These are phyloP conservation scores for Cladosporium sp. DNA, from an alignment of 2,329 filamentous ascomycete species.

Conservation along the genomic window DNA sequence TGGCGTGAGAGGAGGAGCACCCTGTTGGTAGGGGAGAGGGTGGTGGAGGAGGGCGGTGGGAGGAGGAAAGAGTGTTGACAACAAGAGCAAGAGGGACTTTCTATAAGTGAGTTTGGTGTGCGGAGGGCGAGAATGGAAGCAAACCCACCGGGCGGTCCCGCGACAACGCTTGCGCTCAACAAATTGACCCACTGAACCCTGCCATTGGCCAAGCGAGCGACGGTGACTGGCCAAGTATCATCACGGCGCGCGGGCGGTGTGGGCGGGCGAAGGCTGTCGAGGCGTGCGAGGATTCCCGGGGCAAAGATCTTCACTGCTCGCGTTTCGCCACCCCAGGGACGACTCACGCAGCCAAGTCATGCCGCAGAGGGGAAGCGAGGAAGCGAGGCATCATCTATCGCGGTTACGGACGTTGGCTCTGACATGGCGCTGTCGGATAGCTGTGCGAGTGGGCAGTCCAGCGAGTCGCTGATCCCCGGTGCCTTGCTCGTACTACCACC, in stretches of 20 bases:
- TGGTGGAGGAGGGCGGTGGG: conserved; percentile 13
- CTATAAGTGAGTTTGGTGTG: conserved; percentile 7
- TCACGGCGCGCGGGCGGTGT: conserved; percentile 15
- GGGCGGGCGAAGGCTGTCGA: conserved; percentile 6
- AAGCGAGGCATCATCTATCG: not conserved
- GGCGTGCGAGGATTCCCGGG: not conserved
- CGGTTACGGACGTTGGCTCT: not conserved
- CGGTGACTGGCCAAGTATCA: conserved; percentile 15
- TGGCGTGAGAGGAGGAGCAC: conserved; percentile 19
- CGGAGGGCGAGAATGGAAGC: conserved; percentile 3
- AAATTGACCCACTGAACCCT: conserved; percentile 19
- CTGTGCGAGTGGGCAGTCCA: not conserved
- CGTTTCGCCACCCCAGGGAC: not conserved
- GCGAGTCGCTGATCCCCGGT: not conserved
- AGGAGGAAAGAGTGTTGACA: conserved; percentile 4
- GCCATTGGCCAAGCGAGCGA: conserved; percentile 11
- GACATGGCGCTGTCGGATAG: not conserved
- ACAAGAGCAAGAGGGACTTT: conserved; percentile 13
- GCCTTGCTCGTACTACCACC: conserved; percentile 7
- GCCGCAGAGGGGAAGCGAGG: not conserved
- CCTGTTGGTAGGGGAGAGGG: not conserved
- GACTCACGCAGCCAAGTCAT: not conserved
- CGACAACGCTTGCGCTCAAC: conserved; percentile 16
- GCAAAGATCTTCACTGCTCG: conserved; percentile 18
- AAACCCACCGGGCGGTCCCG: conserved; percentile 6